Evolutionary conservation across 148 eudicot genomes (phyloP).

Genomic region (Cornus suecica): DNA sequence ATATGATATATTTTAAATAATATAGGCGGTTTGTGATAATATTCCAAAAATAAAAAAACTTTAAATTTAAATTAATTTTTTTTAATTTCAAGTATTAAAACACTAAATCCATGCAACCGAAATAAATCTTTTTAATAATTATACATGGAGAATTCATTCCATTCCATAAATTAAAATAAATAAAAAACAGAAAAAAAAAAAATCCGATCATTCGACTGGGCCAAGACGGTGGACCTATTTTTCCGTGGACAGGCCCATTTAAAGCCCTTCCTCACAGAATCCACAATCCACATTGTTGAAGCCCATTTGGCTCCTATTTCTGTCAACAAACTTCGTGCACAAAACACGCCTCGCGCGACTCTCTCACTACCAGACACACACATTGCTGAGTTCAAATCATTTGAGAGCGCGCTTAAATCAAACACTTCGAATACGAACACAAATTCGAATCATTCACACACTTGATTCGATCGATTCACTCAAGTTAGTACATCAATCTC

Average conservation of each 20-base stretch:
- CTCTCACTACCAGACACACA: background rate
- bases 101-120: too few species aligned
- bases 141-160: too few species aligned
- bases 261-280: background rate
- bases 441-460: background rate
- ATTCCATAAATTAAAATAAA: too few species aligned
- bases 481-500: background rate
- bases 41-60: too few species aligned
- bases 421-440: background rate
- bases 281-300: background rate
- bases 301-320: background rate
- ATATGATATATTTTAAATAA: too few species aligned
- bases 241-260: background rate
- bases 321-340: background rate
- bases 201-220: background rate
- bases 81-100: too few species aligned
- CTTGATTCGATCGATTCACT: background rate
- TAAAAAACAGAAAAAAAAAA: too few species aligned
- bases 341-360: background rate
- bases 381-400: background rate
- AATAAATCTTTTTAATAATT: too few species aligned
- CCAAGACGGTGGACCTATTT: background rate
- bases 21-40: too few species aligned
- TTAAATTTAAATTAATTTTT: too few species aligned
- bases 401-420: too few species aligned